These are phyloP conservation scores for Combretum micranthum DNA, from an alignment of 345 rosid genomes.

Conservation along the genomic window DNA sequence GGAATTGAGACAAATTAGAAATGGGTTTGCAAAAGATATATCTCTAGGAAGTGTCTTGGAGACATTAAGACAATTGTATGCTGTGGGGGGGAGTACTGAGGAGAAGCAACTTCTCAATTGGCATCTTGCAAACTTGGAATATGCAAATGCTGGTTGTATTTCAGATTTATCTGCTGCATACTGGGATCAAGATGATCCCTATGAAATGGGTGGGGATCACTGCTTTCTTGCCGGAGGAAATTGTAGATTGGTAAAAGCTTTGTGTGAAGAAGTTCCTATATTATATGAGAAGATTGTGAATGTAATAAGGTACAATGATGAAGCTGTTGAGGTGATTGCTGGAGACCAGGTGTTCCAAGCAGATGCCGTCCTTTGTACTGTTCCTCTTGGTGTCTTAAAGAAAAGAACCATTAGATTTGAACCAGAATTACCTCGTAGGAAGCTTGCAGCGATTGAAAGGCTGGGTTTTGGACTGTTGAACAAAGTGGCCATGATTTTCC, in stretches of 20 bases:
- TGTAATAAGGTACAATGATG: conserved; percentile 45
- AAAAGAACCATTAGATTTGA: conserved; percentile 58
- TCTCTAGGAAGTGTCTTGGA: conserved; percentile 83
- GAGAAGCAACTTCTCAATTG: conserved; percentile 79
- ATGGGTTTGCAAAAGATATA: conserved; percentile 50
- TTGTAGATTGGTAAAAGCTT: conserved; percentile 77
- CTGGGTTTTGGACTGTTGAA: conserved; percentile 92
- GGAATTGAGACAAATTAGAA: conserved; percentile 74
- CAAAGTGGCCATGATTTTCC: conserved; percentile 94
- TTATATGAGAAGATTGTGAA: conserved; percentile 58
- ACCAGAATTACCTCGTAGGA: conserved; percentile 79
- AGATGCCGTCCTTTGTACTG: conserved; percentile 78
- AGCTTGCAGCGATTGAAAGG: conserved; percentile 80
- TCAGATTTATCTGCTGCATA: conserved; percentile 79
- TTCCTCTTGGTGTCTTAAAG: conserved; percentile 93
- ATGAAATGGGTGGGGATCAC: conserved; percentile 98
- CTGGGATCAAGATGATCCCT: conserved; percentile 99
- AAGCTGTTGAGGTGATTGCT: conserved; percentile 57
- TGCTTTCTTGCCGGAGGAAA: conserved; percentile 98
- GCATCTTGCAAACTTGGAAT: conserved; percentile 97
- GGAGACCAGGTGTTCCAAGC: conserved; percentile 69
- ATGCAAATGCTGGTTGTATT: conserved; percentile 95
- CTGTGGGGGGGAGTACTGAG: conserved; percentile 50
- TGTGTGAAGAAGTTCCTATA: conserved; percentile 77
- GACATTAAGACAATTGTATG: conserved; percentile 62